Evolutionary conservation across 2,329 filamentous ascomycete species (phyloP).

Genomic region (Colletotrichum graminicola): DNA sequence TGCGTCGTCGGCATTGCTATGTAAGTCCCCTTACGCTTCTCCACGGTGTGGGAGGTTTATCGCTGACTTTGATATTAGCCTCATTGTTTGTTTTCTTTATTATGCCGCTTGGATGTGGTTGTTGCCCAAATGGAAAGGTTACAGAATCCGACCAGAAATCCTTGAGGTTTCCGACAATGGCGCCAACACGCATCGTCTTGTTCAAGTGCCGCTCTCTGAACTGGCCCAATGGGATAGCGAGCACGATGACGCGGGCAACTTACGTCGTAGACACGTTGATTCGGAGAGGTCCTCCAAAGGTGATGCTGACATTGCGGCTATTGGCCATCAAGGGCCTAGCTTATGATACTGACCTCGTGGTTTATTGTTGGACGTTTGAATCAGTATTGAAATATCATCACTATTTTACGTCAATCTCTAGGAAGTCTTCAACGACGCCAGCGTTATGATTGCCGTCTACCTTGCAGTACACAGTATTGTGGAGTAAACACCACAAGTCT

Average conservation of each 20-base stretch:
- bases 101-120: constrained; percentile 71
- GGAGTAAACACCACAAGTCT: neutral
- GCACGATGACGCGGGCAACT: constrained; percentile 63
- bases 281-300: constrained; percentile 24
- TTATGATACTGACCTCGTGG: neutral
- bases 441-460: too few relatives aligned
- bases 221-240: constrained; percentile 67
- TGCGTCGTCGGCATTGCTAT: constrained; percentile 73
- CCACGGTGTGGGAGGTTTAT: rapidly evolving
- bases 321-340: neutral
- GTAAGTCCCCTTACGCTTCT: constrained; percentile 56
- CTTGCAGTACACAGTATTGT: too few relatives aligned
- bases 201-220: constrained; percentile 65
- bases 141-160: constrained; percentile 67
- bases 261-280: constrained; percentile 41
- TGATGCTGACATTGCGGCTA: neutral
- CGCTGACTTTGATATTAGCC: constrained; percentile 49
- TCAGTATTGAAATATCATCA: too few relatives aligned
- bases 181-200: constrained; percentile 59
- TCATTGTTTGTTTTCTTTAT: constrained; percentile 67
- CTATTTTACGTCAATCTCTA: too few relatives aligned
- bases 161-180: constrained; percentile 59
- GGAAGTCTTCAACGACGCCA: too few relatives aligned
- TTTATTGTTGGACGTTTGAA: neutral
- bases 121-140: constrained; percentile 64